Evolutionary conservation across 2,329 filamentous ascomycete genomes (phyloP), one percentile per base, ranked within the genome.

Genomic region (Pseudogymnoascus sp.): DNA sequence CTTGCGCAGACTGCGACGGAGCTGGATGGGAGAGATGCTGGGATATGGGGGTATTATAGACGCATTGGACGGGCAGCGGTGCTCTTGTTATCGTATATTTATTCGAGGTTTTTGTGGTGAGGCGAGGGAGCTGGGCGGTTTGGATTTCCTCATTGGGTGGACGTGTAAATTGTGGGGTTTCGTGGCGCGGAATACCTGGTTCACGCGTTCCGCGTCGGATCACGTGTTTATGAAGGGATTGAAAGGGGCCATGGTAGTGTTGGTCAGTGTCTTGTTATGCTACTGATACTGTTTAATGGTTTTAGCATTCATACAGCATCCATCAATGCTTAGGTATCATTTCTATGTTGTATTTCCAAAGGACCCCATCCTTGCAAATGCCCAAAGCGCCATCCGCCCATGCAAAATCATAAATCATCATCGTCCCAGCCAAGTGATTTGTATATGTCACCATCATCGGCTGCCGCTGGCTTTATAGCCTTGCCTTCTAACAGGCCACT

Each of bases 341-440:
- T 54, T 54, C 47, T 54, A 54, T 54, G 28, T 54, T 33, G 28
- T 54, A 28, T 18, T 54, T 54, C 47, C 47, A 54, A 54, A 54
- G 47, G 47, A 54, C n/a, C 47, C 47, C 6, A 33, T 54, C 47
- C 47, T 54, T 54, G 47, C 47, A 54, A 54, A 54, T 54, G 47
- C 47, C 47, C 47, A 54, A 54, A 54, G 47, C 57, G 57, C 54
- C 35, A 25, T n/a, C 37, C 33, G 22, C 18, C 57, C 37, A 58
- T 58, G 57, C 57, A 58, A 58, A 58, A 38, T 58, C 43, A 60
- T 54, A 60, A 60, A 60, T 61, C 60, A 58, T 58, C 60, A 58
- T 61, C 60, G 50, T 61, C 60, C 60, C 60, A 61, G 35, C 60
- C 60, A 37, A 61, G 60, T 28, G 50, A 57, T 57, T 61, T 58